A percentile compares a stretch with the other conserved stretches of the same genome.
These are phyloP conservation scores for Stagonosporopsis rhizophila DNA, from an alignment of 2,329 filamentous ascomycete genomes.

Conservation along the genomic window DNA sequence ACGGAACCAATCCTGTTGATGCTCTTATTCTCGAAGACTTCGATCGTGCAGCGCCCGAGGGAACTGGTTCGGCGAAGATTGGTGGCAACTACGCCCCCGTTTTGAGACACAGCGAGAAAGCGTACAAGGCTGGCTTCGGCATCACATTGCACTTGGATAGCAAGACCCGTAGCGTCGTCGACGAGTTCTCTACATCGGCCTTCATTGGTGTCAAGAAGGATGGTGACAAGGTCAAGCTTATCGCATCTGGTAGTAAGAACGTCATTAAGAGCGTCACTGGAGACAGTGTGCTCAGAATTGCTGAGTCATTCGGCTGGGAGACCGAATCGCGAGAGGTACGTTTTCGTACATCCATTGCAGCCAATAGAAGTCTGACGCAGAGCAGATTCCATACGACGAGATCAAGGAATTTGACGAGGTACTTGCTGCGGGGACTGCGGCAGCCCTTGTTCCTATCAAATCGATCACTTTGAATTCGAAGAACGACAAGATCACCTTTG, in stretches of 20 bases:
- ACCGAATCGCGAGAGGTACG: conserved; percentile 76
- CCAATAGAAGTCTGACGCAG: neutral
- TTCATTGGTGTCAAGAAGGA: conserved; percentile 81
- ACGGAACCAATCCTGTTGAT: conserved; percentile 86
- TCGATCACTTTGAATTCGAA: conserved; percentile 78
- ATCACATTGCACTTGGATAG: conserved; percentile 95
- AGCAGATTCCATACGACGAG: conserved; percentile 70
- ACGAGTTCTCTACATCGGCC: conserved; percentile 94
- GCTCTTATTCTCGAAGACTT: conserved; percentile 91
- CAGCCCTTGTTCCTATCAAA: conserved; percentile 87
- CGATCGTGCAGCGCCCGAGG: conserved; percentile 89
- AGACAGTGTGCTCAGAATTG: conserved; percentile 79
- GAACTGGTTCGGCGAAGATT: conserved; percentile 89
- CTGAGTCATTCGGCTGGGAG: conserved; percentile 78
- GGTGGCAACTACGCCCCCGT: conserved; percentile 97
- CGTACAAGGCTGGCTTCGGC: conserved; percentile 79
- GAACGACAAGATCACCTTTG: conserved; percentile 63
- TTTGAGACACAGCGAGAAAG: conserved; percentile 83
- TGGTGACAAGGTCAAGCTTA: conserved; percentile 70
- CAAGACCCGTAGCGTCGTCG: conserved; percentile 80
- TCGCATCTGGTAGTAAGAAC: conserved; percentile 85
- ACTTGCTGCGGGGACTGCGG: conserved; percentile 90
- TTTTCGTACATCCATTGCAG: conserved; percentile 5
- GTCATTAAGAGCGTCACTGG: conserved; percentile 89
- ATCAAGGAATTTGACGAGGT: conserved; percentile 74